Evolutionary conservation across 2,329 filamentous ascomycete species (phyloP).

Genomic region (Diplodia seriata): DNA sequence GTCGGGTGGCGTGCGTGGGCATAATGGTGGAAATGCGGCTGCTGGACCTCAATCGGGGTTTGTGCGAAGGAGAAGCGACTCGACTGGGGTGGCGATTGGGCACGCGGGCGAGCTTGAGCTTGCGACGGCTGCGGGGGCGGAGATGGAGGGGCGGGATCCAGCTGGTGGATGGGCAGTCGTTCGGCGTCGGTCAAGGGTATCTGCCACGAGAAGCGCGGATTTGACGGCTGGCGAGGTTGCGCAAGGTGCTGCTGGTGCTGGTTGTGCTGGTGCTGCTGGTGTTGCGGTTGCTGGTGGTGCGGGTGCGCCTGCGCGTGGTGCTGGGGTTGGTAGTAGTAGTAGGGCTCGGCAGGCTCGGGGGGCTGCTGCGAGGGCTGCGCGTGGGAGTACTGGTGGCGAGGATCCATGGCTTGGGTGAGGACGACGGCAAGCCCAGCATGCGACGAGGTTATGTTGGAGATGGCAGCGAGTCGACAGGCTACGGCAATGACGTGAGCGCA

Average conservation of each 20-base stretch:
- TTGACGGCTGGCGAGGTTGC: constrained; percentile 30
- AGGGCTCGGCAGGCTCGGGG: not conserved
- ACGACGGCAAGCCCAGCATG: not conserved
- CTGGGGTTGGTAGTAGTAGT: constrained; percentile 13
- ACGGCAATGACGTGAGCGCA: constrained; percentile 26
- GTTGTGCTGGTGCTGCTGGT: constrained; percentile 2
- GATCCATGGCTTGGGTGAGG: constrained; percentile 18
- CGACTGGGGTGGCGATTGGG: constrained; percentile 24
- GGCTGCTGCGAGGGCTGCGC: constrained; percentile 1
- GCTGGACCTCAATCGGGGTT: constrained; percentile 45
- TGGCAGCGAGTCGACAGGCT: not conserved
- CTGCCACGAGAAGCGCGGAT: constrained; percentile 47
- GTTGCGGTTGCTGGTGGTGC: constrained; percentile 1
- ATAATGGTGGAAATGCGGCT: constrained; percentile 37
- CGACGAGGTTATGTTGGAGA: not conserved
- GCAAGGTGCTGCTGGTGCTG: constrained; percentile 5
- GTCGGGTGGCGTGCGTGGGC: constrained; percentile 37
- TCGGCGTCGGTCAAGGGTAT: constrained; percentile 37
- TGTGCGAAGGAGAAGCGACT: constrained; percentile 47
- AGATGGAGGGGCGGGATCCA: constrained; percentile 22
- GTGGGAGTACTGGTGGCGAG: constrained; percentile 12
- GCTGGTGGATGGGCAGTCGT: constrained; percentile 33
- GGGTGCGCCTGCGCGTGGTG: constrained; percentile 2
- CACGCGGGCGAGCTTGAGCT: constrained; percentile 36
- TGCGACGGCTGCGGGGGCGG: constrained; percentile 26